A percentile compares a stretch with the other conserved stretches of the same genome.
These are phyloP conservation scores for Nakataea oryzae DNA, from an alignment of 2,329 filamentous ascomycete species.

Conservation along the genomic window DNA sequence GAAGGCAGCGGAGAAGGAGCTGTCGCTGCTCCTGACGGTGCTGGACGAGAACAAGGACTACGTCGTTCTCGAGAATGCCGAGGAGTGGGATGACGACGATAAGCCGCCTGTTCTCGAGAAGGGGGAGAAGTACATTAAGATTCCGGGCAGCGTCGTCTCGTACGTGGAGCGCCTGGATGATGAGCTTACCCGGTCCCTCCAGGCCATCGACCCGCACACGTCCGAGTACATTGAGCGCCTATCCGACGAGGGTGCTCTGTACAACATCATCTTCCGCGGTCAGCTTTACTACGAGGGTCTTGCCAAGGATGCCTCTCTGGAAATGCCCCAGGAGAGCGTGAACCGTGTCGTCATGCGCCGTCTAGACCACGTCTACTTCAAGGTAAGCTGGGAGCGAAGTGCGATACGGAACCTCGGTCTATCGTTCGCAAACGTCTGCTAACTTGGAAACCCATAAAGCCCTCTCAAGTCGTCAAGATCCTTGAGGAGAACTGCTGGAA, in stretches of 20 bases:
- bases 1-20: constrained; percentile 87
- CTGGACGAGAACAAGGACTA: constrained; percentile 73
- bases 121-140: constrained; percentile 74
- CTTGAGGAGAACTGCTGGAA: constrained; percentile 95
- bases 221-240: constrained; percentile 96
- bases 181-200: constrained; percentile 92
- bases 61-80: constrained; percentile 80
- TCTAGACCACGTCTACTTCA: constrained; percentile 97
- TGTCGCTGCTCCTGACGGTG: constrained; percentile 64
- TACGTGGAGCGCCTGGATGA: constrained; percentile 93
- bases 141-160: constrained; percentile 89
- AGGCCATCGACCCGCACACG: constrained; percentile 95
- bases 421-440: background rate
- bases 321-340: constrained; percentile 72
- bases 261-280: constrained; percentile 83
- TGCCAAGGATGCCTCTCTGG: constrained; percentile 57
- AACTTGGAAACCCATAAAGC: constrained; percentile 33
- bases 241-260: constrained; percentile 80
- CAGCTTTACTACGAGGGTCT: constrained; percentile 82
- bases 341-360: constrained; percentile 92
- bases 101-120: constrained; percentile 67
- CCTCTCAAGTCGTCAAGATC: constrained; percentile 82
- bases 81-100: constrained; percentile 99
- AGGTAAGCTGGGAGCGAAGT: constrained; percentile 38
- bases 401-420: background rate